Percentiles rank a stretch among this genome's conserved stretches.
Conservation (phyloP, 495 filamentous ascomycete genomes). For the Penicillium cosmopolitanum region DNA sequence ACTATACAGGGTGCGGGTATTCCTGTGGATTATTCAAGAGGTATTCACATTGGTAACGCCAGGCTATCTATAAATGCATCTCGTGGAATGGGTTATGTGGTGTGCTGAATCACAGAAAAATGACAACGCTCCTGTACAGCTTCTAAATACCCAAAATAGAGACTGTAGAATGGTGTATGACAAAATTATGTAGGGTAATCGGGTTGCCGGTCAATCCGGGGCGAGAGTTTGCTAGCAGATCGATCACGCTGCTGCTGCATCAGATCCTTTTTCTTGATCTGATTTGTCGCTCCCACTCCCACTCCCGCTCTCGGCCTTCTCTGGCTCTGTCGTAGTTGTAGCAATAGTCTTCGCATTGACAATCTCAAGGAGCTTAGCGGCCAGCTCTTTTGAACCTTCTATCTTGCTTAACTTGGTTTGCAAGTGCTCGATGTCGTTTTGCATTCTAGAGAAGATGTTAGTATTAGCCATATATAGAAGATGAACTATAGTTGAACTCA, state of each 20-base stretch:
- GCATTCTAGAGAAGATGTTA: slow-evolving; percentile 61
- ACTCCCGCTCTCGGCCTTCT: slow-evolving; percentile 16
- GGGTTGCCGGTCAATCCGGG: not conserved
- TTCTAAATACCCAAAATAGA: slow-evolving; percentile 6
- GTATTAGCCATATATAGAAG: not conserved
- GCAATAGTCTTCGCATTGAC: slow-evolving; percentile 61
- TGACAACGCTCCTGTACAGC: slow-evolving; percentile 23
- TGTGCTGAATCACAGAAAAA: slow-evolving; percentile 16
- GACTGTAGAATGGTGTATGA: slow-evolving; percentile 2
- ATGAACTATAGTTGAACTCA: slow-evolving; percentile 42
- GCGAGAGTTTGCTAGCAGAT: slow-evolving; percentile 11
- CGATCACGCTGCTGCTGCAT: not conserved
- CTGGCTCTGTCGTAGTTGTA: slow-evolving; percentile 16
- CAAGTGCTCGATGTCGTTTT: slow-evolving; percentile 79
- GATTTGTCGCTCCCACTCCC: slow-evolving; percentile 12
- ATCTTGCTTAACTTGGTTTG: slow-evolving; percentile 73
- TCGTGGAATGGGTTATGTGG: slow-evolving; percentile 24
- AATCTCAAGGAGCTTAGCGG: slow-evolving; percentile 67
- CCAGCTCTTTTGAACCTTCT: slow-evolving; percentile 75
- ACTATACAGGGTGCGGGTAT: not conserved
- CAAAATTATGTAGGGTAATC: slow-evolving; percentile 22
- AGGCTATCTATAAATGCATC: slow-evolving; percentile 30
- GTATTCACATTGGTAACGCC: slow-evolving; percentile 25
- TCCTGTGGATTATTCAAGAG: not conserved
- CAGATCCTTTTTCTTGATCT: slow-evolving; percentile 21